Base-by-base conservation (phyloP, 2,329 filamentous ascomycete genomes). In the Fusarium nanum region DNA sequence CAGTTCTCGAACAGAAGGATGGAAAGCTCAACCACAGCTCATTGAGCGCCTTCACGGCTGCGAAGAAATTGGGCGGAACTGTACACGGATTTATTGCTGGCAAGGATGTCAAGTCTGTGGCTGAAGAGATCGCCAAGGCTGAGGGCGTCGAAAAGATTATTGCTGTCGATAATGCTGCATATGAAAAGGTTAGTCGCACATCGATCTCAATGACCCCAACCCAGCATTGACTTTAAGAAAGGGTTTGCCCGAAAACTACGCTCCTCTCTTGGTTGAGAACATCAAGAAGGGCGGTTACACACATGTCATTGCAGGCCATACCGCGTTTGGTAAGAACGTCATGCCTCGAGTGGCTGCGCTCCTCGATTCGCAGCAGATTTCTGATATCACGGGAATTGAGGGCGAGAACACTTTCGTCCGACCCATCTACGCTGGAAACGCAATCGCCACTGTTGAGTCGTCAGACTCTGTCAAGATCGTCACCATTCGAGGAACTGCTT, bases 401-500 rank as follows among this genome's bases (percentile, higher is more conserved):
- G 89, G 89, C 81, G 94, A 97, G 80, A 94, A 95, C 80, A 98
- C 93, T 14, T 99, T 99, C 77, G 92, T 98, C 58, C 92, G 96
- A 60, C 95, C 96, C 28, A 98, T 99, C 77, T 99, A 99, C 80
- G 96, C 96, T 61, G 96, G 96, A 58, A 99, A 99, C 78, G 96
- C 95, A 49, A 97, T 99, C 77, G 89, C 97, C 37, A 99, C 96
- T 12, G 94, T 99, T 63, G 93, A 98, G 81, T 97, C 94, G 5
- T 88, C 88, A 68, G 96, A 99, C 77, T 79, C 86, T 18, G 88
- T 93, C 80, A 99, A 98, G 83, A 79, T 98, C 56, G 88, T 99
- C 76, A 99, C 96, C 37, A 92, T 98, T 70, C 92, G 96, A 77
- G 94, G 94, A 70, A 98, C 96, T 5, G 92, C 96, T 1, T 99